Percentiles rank a stretch among this genome's conserved stretches.
phyloP scores from a whole-genome alignment of 2,329 filamentous ascomycete species.

The Septoria linicola region DNA sequence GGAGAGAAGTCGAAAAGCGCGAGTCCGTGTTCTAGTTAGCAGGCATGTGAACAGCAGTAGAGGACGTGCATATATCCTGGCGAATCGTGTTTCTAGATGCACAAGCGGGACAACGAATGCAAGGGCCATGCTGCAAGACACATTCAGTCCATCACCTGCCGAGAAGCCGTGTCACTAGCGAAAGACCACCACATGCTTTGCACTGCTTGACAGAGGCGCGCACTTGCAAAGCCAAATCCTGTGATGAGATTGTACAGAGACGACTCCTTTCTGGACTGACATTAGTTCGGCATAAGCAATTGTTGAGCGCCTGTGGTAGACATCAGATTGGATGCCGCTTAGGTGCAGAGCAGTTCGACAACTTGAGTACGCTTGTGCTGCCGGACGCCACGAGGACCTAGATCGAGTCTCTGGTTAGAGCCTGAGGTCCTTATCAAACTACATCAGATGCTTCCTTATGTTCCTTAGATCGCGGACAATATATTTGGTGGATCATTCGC shows the following conservation, averaged over 20 bases:
- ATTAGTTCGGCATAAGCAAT: background rate
- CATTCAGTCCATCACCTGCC: conserved; percentile 11
- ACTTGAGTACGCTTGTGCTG: too few relatives aligned
- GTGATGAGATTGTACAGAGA: background rate
- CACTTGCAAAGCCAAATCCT: conserved; percentile 4
- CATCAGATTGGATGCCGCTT: conserved; percentile 8
- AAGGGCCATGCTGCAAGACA: conserved; percentile 17
- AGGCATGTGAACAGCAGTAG: background rate
- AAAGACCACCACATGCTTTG: conserved; percentile 12
- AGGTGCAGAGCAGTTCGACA: too few relatives aligned
- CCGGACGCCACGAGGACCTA: conserved; percentile 1
- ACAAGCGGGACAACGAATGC: conserved; percentile 9
- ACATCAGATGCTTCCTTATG: too few relatives aligned
- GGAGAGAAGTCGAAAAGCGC: too few relatives aligned
- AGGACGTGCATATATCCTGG: conserved; percentile 12
- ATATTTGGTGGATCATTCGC: too few relatives aligned
- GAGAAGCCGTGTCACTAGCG: conserved; percentile 7
- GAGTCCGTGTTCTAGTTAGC: background rate
- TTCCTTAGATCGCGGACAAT: too few relatives aligned
- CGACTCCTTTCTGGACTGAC: too few relatives aligned
- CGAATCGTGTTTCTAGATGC: conserved; percentile 9
- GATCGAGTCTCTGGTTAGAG: too few relatives aligned
- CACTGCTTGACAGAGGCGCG: conserved; percentile 5
- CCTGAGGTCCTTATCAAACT: too few relatives aligned
- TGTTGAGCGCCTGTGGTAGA: conserved; percentile 15